Percentiles rank a stretch among this genome's conserved stretches.
These are phyloP conservation scores for Andrographis paniculata DNA, from an alignment of 305 asterid species.

Conservation along the genomic window DNA sequence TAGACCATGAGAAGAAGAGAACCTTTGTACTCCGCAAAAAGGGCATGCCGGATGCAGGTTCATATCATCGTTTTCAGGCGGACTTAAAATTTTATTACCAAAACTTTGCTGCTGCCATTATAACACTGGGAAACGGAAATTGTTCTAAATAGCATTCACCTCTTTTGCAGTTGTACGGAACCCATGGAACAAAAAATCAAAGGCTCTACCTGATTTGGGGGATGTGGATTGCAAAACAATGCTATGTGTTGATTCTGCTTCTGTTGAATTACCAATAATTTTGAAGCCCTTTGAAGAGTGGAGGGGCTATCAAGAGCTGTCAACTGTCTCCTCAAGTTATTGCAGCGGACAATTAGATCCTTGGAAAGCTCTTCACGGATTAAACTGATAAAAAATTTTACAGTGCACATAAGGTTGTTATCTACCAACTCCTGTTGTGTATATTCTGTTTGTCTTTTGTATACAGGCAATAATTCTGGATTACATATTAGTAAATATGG, in stretches of 20 bases:
- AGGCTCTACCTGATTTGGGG: constrained; percentile 66
- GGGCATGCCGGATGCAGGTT: constrained; percentile 91
- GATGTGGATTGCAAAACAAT: constrained; percentile 70
- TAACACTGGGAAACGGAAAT: too few relatives aligned
- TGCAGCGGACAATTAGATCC: constrained; percentile 92
- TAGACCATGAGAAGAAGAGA: constrained; percentile 93
- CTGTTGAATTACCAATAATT: constrained; percentile 49
- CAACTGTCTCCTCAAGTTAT: constrained; percentile 76
- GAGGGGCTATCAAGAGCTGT: constrained; percentile 77
- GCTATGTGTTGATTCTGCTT: constrained; percentile 77
- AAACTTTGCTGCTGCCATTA: constrained; percentile 5
- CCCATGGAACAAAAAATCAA: constrained; percentile 91
- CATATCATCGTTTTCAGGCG: constrained; percentile 6
- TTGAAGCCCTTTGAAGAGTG: constrained; percentile 85
- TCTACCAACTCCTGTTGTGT: not conserved
- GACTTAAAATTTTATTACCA: not conserved
- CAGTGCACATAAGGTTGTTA: constrained; percentile 25
- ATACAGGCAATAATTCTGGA: not conserved
- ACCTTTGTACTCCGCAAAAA: constrained; percentile 78
- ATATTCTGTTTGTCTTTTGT: not conserved
- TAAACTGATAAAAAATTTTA: constrained; percentile 26
- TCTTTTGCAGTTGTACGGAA: constrained; percentile 70
- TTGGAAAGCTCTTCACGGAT: constrained; percentile 53
- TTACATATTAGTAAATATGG: not conserved
- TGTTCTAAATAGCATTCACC: constrained; percentile 16